A percentile compares a stretch with the other conserved stretches of the same genome.
Evolutionary conservation across 2,329 filamentous ascomycete genomes (phyloP).

Genomic region (Intubia oerlemansii): DNA sequence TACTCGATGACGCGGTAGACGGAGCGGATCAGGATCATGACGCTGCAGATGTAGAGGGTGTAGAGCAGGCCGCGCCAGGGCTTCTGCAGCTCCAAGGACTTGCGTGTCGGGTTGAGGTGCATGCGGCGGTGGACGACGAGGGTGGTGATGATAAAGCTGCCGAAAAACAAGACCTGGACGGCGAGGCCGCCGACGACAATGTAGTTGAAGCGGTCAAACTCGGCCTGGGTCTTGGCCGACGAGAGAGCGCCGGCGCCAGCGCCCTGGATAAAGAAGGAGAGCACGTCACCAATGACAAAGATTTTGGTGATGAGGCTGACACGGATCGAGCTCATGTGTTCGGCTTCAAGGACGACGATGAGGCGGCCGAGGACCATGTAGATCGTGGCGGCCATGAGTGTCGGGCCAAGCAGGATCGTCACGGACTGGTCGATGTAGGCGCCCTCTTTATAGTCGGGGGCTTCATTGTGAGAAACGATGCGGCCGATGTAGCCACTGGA

Average conservation of each 20-base stretch:
- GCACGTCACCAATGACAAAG: conserved; percentile 23
- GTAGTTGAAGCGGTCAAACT: conserved; percentile 19
- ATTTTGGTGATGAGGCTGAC: conserved; percentile 22
- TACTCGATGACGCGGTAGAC: conserved; percentile 19
- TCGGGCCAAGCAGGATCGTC: conserved; percentile 16
- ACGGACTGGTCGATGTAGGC: conserved; percentile 16
- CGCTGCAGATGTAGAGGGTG: conserved; percentile 8
- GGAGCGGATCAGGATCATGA: conserved; percentile 16
- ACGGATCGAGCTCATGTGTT: conserved; percentile 10
- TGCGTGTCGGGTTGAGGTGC: neutral
- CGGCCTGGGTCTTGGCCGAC: conserved; percentile 7
- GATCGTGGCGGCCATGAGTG: conserved; percentile 19
- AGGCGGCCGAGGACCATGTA: conserved; percentile 22
- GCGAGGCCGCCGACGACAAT: conserved; percentile 23
- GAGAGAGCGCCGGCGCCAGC: conserved; percentile 18
- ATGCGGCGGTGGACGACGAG: conserved; percentile 3
- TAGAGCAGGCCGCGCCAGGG: conserved; percentile 3
- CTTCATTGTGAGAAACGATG: conserved; percentile 7
- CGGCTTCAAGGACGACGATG: conserved; percentile 9
- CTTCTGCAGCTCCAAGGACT: neutral
- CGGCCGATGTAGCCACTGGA: conserved; percentile 4
- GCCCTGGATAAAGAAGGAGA: conserved; percentile 21
- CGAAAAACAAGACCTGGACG: conserved; percentile 23
- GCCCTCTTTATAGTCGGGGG: conserved; percentile 10
- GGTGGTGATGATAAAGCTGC: conserved; percentile 15